Base-by-base conservation (phyloP, 495 filamentous ascomycete species). In the Aspergillus nidulans region DNA sequence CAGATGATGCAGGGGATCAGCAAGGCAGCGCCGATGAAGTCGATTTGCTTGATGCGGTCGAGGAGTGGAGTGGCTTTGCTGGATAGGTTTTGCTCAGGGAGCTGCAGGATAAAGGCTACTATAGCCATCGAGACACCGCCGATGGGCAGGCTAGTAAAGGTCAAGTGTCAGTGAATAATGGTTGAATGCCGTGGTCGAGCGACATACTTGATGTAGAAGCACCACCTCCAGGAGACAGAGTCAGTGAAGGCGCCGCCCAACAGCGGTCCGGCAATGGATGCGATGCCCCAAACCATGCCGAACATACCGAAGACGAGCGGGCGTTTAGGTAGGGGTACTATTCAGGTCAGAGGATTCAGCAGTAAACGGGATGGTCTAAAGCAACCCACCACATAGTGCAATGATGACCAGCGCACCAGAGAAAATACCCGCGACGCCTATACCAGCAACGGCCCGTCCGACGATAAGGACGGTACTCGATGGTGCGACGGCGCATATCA, bases 191-290 rank as follows among this genome's bases (percentile, higher is more conserved):
- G 24, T 10, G 9, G 8, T 12, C 10, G 18, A 1, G 8, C 3
- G 24, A 26, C 52, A 18, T 23, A 55, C 53, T 90, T 90, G 69
- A 88, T 88, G 64, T 82, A 91, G 69, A 94, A 91, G 61, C 88
- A 92, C 89, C 89, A 92, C 49, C 90, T 71, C 90, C 90, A 95
- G 1, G 81, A 79, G 5, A 82, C 67, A n/a, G 78, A 68, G 23
- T 79, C 72, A 0, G 80, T 83, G 50, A 85, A 81, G 2, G 70
- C 75, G 5, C 82, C 82, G 12, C 82, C 82, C 1, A 84, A 67
- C 0, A 91, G 67, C 1, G 88, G 88, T 7, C 87, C 87, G 12
- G 81, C 77, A 34, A 88, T 81, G 9, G 75, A 81, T 1, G 87
- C 82, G 19, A 94, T 79, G 12, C 86, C 88, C 68, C 82, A 91